Base-by-base conservation (phyloP, 768 basidiomycete species). In the Sporobolomyces roseus region DNA sequence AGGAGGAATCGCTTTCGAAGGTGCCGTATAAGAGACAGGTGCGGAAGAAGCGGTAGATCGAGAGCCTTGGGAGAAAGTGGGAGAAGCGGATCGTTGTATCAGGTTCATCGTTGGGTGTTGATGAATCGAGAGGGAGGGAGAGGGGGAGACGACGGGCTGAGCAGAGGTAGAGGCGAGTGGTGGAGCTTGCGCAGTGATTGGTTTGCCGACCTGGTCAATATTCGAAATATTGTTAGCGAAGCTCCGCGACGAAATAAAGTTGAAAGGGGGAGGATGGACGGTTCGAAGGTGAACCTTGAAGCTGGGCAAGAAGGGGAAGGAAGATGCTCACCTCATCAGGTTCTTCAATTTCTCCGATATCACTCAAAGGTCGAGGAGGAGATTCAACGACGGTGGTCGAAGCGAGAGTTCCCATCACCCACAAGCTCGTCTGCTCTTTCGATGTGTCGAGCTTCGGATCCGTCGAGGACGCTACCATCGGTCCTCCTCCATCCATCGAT, bases 351-450 rank as follows among this genome's bases (percentile, higher is more conserved):
- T 68, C 67, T 35, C 50, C 61, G 23, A 68, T 59, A 27, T 59
- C 56, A 43, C 29, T 52, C 23, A 68, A 13, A 13, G 32, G 38
- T 14, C 61, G 23, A 10, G 14, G 5, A 7, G 38, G 5, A 17
- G 49, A 29, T 13, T 61, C 52, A 9, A 41, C 41, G 30, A 48
- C 30, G 13, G n/a, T n/a, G n/a, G 58, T 29, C 32, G 58, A 60
- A 30, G 56, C 56, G 8, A 68, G 50, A 25, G 62, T 64, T 8
- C 64, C 63, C 30, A 68, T 46, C 10, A 70, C 68, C 68, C 68
- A 70, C 25, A 54, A 30, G 4, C 59, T 33, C 51, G 68, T 65
- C 27, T 64, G 58, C n/a, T 59, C 35, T 13, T 48, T 38, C 30
- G 63, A 35, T 2, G n/a, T 43, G 2, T 46, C 21, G 48, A 30